These are phyloP conservation scores for Coffea humblotiana DNA, from an alignment of 305 asterid genomes.

Conservation along the genomic window DNA sequence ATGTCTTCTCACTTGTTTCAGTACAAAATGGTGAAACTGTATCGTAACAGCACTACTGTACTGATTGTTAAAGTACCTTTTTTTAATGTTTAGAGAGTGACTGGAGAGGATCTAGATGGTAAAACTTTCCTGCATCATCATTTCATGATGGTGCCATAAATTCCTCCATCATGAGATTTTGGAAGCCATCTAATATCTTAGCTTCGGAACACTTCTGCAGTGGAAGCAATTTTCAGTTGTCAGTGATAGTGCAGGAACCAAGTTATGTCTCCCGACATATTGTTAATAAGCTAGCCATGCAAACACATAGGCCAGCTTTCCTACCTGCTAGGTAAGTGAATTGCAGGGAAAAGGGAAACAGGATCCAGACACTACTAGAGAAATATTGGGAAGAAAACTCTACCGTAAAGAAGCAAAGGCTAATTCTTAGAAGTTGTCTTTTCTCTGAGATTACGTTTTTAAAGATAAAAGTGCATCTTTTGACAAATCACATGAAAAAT, in stretches of 20 bases:
- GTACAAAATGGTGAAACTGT: neutral
- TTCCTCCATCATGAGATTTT: neutral
- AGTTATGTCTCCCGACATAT: neutral
- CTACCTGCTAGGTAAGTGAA: no score
- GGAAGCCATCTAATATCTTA: neutral
- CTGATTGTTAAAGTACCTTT: neutral
- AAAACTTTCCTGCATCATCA: neutral
- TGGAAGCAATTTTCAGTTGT: neutral
- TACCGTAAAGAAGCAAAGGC: neutral
- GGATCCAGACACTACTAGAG: neutral
- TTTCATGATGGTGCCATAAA: neutral
- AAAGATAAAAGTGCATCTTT: neutral
- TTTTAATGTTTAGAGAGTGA: neutral
- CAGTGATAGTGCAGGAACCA: neutral
- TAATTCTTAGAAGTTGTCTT: neutral
- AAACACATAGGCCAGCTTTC: no score
- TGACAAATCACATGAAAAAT: neutral
- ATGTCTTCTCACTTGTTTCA: neutral
- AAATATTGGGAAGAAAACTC: neutral
- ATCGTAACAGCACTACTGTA: neutral
- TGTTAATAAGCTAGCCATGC: neutral
- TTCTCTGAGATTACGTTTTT: neutral
- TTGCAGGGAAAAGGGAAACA: no score
- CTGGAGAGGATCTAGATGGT: neutral
- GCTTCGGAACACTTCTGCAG: neutral